Percentiles rank a stretch among this genome's conserved stretches.
phyloP scores from a whole-genome alignment of 495 filamentous ascomycete species.

The Neurospora sp. region DNA sequence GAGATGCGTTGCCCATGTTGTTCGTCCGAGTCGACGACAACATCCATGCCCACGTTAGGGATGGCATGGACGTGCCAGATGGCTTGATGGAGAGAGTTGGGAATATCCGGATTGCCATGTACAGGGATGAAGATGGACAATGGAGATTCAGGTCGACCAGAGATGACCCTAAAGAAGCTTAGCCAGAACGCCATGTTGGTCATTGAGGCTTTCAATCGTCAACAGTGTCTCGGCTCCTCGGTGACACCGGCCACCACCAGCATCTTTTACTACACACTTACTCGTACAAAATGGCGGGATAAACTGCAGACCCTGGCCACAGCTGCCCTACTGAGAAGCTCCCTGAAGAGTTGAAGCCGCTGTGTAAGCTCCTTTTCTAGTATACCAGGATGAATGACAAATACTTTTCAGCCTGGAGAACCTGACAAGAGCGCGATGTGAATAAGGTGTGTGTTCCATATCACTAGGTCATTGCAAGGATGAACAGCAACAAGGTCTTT shows the following conservation, averaged over 20 bases:
- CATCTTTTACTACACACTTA: background rate
- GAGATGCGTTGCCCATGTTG: conserved; percentile 27
- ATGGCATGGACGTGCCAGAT: conserved; percentile 27
- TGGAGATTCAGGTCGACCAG: conserved; percentile 21
- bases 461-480: background rate
- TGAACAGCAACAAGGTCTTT: background rate
- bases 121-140: conserved; percentile 19
- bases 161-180: background rate
- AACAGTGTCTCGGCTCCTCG: background rate
- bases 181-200: background rate
- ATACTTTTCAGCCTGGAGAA: background rate
- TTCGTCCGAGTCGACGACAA: conserved; percentile 27
- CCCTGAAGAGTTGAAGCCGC: background rate
- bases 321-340: background rate
- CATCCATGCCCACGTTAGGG: conserved; percentile 19
- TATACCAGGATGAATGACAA: background rate
- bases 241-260: background rate
- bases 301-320: background rate
- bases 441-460: background rate
- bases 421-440: background rate
- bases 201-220: background rate
- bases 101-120: conserved; percentile 20
- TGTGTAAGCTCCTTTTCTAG: background rate
- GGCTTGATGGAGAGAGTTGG: conserved; percentile 23
- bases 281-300: background rate